Base-by-base conservation (phyloP, 352 stramenopile genomes). In the Globisporangium rhizosaccharum region DNA sequence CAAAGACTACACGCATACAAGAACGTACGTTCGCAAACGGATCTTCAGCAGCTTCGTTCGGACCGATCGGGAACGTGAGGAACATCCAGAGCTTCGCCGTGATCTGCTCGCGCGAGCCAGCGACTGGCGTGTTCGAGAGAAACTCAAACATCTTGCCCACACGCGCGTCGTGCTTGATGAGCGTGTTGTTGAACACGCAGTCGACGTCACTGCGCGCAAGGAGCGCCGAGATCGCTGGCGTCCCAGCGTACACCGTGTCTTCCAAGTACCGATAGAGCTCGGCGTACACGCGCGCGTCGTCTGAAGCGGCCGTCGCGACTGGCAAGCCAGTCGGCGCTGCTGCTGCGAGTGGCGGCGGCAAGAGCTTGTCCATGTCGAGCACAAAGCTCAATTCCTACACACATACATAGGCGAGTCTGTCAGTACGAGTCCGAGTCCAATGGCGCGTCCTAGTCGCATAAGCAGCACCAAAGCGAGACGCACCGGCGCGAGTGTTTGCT, bases 101-200 rank as follows among this genome's bases (percentile, higher is more conserved):
- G 36, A 62, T 37, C 25, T 56, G 36, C 20, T 25, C 12, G 14
- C 53, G n/a, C 26, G 18, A 44, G 48, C 39, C 41, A 12, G 25
- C 23, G 23, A 62, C 28, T 9, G 56, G 48, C 49, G 46, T 62
- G 47, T 56, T 62, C 11, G 49, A 18, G 25, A 42, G 55, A 41
- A 44, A 50, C 39, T 62, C 33, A 26, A 56, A 17, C 36, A 52
- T 26, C n/a, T 56, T 54, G 15, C 56, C 56, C 14, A 44, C 23
- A 2, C 3, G 1, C 3, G 23, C 20, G 17, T 62, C 48, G 17
- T 62, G 48, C 10, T 62, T 42, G 39, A 62, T 18, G 8, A 45
- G n/a, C 47, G 36, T 51, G 37, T 50, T 62, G 47, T 51, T 55
- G 56, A 56, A 62, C 25, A 42, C 56, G 39, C 47, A 55, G 37